phyloP scores from a whole-genome alignment of 1,139 yeast genomes.

The Scheffersomyces lignicola region DNA sequence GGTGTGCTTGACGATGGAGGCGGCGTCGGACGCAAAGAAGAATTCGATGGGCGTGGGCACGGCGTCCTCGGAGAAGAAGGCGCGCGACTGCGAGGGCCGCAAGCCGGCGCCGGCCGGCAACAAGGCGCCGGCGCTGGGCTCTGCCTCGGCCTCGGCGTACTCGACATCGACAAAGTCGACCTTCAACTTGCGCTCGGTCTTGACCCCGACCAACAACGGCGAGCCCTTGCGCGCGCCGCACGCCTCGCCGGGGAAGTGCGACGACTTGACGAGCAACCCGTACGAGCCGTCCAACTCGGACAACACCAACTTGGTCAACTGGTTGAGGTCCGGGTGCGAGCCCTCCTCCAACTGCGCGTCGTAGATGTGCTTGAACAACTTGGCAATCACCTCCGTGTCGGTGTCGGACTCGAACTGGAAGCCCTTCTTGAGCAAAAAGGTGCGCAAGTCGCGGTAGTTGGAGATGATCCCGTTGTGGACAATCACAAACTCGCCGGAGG shows the following conservation, averaged over 20 bases:
- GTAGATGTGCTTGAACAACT: conserved; percentile 86
- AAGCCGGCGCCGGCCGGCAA: conserved; percentile 51
- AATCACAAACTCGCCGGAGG: conserved; percentile 77
- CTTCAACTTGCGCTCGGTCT: conserved; percentile 90
- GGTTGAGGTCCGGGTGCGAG: conserved; percentile 70
- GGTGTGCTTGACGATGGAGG: conserved; percentile 97
- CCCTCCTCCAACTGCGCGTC: conserved; percentile 65
- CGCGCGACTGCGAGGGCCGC: conserved; percentile 91
- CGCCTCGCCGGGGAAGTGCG: conserved; percentile 92
- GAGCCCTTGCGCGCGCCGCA: conserved; percentile 99
- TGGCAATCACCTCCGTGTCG: conserved; percentile 97
- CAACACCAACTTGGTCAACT: conserved; percentile 88
- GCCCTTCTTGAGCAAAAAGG: conserved; percentile 78
- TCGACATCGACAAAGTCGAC: conserved; percentile 99
- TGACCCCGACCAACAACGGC: conserved; percentile 94
- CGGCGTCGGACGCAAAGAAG: conserved; percentile 95
- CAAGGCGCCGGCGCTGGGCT: conserved; percentile 36
- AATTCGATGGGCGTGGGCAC: conserved; percentile 94
- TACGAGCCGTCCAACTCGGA: conserved; percentile 96
- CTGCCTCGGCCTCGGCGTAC: conserved; percentile 65
- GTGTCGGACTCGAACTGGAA: conserved; percentile 87
- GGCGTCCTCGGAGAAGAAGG: conserved; percentile 88
- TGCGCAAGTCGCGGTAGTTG: conserved; percentile 86
- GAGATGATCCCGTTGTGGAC: conserved; percentile 99
- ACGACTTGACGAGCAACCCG: conserved; percentile 89